Evolutionary conservation across 805 yeast genomes (phyloP).

Genomic region (Cyberlindnera euphorbiiphila): DNA sequence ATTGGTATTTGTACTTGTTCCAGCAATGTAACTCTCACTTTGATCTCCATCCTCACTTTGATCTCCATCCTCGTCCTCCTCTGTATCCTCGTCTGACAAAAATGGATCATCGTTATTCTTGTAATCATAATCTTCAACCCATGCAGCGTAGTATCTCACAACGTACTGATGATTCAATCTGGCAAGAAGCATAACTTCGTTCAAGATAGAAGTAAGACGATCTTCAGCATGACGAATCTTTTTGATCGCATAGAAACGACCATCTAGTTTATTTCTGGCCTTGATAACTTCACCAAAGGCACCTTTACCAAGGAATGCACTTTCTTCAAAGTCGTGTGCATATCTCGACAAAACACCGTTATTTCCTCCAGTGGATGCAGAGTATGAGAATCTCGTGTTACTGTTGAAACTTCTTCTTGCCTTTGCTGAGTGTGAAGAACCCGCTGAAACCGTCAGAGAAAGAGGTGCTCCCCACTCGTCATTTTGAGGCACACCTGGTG

Average conservation of each 20-base stretch:
- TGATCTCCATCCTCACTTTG: slow-evolving; percentile 11
- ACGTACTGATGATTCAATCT: slow-evolving; percentile 93
- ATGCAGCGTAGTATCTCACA: slow-evolving; percentile 93
- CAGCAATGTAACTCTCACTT: slow-evolving; percentile 1
- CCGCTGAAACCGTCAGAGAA: slow-evolving; percentile 28
- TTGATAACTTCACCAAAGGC: slow-evolving; percentile 99
- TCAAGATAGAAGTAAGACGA: slow-evolving; percentile 73
- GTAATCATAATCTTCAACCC: slow-evolving; percentile 65
- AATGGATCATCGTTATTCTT: slow-evolving; percentile 32
- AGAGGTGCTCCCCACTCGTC: slow-evolving; percentile 19
- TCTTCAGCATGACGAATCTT: slow-evolving; percentile 81
- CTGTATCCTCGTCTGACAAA: slow-evolving; percentile 27
- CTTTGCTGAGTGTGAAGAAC: slow-evolving; percentile 19
- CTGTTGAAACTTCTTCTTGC: slow-evolving; percentile 40
- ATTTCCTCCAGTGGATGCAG: slow-evolving; percentile 21
- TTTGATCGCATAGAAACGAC: slow-evolving; percentile 91
- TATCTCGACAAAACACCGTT: slow-evolving; percentile 56
- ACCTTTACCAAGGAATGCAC: slow-evolving; percentile 86
- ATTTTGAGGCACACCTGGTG: slow-evolving; percentile 11
- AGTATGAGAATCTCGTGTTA: slow-evolving; percentile 34
- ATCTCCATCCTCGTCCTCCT: slow-evolving; percentile 9
- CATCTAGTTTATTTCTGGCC: slow-evolving; percentile 89
- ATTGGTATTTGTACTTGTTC: slow-evolving; percentile 5
- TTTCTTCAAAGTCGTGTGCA: slow-evolving; percentile 91
- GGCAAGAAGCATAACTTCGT: slow-evolving; percentile 89